Conservation (phyloP, 345 rosid genomes). For the Linum lewisii region DNA sequence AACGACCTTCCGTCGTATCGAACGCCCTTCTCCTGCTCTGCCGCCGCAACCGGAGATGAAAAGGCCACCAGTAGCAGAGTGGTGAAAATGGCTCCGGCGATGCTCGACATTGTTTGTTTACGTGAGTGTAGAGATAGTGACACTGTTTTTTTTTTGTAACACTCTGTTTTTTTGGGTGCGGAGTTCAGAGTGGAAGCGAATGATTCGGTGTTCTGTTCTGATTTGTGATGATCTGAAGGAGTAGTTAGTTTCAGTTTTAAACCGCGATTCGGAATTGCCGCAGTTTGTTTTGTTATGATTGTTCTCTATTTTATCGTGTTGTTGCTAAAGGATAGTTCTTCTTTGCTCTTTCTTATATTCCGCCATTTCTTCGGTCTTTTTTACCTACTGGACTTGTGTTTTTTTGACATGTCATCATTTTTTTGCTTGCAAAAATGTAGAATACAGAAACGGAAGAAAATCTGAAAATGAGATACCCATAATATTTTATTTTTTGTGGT, state of each 20-base stretch:
- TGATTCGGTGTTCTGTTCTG: background rate
- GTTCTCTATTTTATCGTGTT: no score
- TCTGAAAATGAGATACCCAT: no score
- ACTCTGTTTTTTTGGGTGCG: no score
- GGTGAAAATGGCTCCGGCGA: background rate
- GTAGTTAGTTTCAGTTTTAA: background rate
- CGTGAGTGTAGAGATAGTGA: background rate
- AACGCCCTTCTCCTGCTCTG: constrained; percentile 9
- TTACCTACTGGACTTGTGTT: no score
- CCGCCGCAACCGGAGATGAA: constrained; percentile 5
- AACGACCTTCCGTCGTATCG: constrained; percentile 57
- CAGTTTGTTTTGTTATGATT: background rate
- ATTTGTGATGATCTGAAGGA: background rate
- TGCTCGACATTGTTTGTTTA: background rate
- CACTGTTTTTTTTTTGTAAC: background rate
- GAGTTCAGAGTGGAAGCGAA: background rate
- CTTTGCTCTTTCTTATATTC: no score
- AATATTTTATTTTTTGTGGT: no score
- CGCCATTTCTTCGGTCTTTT: no score
- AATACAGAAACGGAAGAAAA: no score
- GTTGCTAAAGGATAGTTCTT: no score
- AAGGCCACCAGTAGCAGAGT: constrained; percentile 8
- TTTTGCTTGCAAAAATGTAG: no score
- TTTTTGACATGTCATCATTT: no score
- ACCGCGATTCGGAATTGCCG: background rate